phyloP scores from a whole-genome alignment of 2,329 filamentous ascomycete genomes.

The Graphium sp. region DNA sequence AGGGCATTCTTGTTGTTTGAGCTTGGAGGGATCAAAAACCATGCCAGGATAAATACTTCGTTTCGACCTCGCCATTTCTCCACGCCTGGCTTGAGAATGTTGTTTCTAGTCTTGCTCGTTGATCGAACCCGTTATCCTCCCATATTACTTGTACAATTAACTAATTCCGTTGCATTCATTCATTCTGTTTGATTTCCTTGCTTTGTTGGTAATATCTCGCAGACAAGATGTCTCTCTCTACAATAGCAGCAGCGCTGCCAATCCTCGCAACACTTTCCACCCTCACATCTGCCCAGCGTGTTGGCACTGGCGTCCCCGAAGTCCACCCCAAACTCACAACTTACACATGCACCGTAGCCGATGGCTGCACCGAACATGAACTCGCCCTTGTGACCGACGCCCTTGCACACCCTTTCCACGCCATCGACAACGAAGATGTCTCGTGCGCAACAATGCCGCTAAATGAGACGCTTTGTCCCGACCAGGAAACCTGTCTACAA shows the following conservation, averaged over 20 bases:
- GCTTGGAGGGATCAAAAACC: no score
- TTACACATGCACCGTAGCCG: constrained; percentile 29
- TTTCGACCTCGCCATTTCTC: no score
- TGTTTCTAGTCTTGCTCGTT: no score
- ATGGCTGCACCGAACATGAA: constrained; percentile 29
- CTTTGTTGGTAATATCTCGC: no score
- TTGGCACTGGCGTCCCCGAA: constrained; percentile 27
- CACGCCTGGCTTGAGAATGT: no score
- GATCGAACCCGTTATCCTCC: no score
- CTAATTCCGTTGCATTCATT: no score
- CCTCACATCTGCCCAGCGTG: constrained; percentile 24
- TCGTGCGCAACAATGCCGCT: constrained; percentile 38
- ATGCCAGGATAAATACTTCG: no score
- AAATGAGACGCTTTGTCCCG: constrained; percentile 20
- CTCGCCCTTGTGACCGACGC: constrained; percentile 38
- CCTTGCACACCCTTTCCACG: constrained; percentile 46
- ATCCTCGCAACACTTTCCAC: constrained; percentile 1
- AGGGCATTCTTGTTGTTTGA: no score
- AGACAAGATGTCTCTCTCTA: no score
- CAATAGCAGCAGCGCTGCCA: constrained; percentile 2
- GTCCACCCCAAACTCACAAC: constrained; percentile 34
- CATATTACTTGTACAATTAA: no score
- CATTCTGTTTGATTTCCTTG: no score
- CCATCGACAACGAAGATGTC: constrained; percentile 26
- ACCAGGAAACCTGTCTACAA: constrained; percentile 23